These are phyloP conservation scores for Calonectria montana DNA, from an alignment of 2,329 filamentous ascomycete species.

Conservation along the genomic window DNA sequence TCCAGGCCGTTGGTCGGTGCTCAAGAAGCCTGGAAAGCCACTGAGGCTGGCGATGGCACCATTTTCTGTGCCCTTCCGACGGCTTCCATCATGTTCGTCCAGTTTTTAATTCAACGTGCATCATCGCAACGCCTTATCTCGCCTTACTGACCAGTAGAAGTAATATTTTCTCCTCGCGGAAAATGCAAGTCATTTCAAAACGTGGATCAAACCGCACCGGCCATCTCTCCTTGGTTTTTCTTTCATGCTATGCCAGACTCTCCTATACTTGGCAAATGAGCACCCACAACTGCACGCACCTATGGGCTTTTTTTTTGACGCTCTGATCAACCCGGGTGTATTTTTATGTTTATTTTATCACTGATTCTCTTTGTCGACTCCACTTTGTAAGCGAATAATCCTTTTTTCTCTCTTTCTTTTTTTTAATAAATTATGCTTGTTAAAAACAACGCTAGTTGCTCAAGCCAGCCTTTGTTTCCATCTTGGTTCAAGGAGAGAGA, in stretches of 20 bases:
- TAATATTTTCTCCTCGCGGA: background rate
- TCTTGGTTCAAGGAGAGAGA: background rate
- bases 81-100: conserved; percentile 30
- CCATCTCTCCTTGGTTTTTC: background rate
- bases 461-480: background rate
- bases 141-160: background rate
- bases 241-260: background rate
- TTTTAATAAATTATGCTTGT: background rate
- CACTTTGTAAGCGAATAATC: background rate
- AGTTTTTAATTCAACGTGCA: background rate
- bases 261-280: background rate
- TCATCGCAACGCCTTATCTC: background rate
- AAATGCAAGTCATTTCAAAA: background rate
- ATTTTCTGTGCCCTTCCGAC: conserved; percentile 37
- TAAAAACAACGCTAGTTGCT: background rate
- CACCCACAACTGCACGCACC: background rate
- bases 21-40: background rate
- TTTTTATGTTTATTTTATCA: background rate
- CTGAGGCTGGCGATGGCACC: conserved; percentile 24
- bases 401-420: too few relatives aligned
- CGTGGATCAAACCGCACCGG: background rate
- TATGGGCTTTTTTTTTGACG: background rate
- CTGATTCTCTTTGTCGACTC: background rate
- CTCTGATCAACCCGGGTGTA: background rate
- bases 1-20: conserved; percentile 18